Evolutionary conservation across 306 rosid genomes (phyloP).

Genomic region (Ormosia semicastrata): DNA sequence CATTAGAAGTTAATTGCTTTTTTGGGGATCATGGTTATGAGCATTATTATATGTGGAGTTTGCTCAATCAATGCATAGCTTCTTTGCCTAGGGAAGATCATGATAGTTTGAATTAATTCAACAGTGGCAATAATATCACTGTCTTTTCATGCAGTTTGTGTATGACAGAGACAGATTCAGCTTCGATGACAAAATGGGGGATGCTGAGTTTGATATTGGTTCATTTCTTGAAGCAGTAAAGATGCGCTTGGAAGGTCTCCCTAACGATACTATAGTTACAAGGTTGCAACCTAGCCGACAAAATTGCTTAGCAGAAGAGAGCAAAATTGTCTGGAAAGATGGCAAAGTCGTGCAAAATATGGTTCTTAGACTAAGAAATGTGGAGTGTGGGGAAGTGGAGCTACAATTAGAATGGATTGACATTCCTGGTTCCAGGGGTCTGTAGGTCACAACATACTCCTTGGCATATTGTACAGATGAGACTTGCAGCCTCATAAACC

Average conservation of each 20-base stretch:
- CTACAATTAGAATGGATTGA: constrained; percentile 76
- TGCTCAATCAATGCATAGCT: not conserved
- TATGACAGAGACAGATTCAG: constrained; percentile 70
- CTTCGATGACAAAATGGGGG: constrained; percentile 87
- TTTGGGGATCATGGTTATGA: constrained; percentile 6
- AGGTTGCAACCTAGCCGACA: constrained; percentile 52
- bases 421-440: constrained; percentile 58
- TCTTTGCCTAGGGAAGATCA: not conserved
- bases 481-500: not conserved
- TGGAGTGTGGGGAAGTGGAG: constrained; percentile 77
- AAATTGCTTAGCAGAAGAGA: constrained; percentile 77
- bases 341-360: constrained; percentile 58
- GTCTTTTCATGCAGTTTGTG: constrained; percentile 48
- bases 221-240: constrained; percentile 47
- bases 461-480: not conserved
- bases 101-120: not conserved
- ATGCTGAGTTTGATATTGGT: constrained; percentile 64
- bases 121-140: not conserved
- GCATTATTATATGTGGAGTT: not conserved
- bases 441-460: constrained; percentile 21
- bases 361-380: constrained; percentile 74
- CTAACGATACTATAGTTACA: constrained; percentile 50
- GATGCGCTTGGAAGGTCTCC: constrained; percentile 41
- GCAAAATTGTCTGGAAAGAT: constrained; percentile 52
- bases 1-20: not conserved